Base-by-base conservation (phyloP, 768 basidiomycete genomes). In the Mycena galopus region DNA sequence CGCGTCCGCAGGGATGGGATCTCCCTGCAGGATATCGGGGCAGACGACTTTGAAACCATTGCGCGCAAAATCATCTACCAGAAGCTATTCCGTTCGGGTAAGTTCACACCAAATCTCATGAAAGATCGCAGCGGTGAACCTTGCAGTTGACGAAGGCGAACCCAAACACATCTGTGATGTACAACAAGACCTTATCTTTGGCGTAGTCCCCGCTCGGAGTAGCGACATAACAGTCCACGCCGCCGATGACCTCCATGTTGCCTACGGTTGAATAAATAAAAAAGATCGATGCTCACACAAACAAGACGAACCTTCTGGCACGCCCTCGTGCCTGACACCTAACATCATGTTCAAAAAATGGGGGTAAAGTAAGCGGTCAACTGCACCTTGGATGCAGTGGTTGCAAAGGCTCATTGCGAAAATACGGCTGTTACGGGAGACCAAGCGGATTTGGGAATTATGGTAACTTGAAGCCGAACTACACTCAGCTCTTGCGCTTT, bases 21-120 rank as follows among this genome's bases (percentile, higher is more conserved):
- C 86, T 23, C 81, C 81, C 67, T 80, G 72, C 53, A 87, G 76
- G 59, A 81, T 78, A 71, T 87, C 85, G 16, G 84, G 81, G 0
- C 77, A 61, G 72, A 83, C 66, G 53, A 69, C 68, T 50, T 65
- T 70, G 56, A 70, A 70, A 27, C 69, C 69, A 27, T 70, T 70
- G 23, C 55, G 39, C 44, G 69, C 69, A 51, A 58, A 70, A 16
- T 51, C 69, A 55, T 70, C 69, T 3, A 42, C 56, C 23, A 70
- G 17, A 19, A 70, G 69, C 69, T 70, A 33, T 30, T 25, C 8
- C 19, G 55, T 9, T 30, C 30, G 17, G 2, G 10, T 32, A 32
- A 8, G 42, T 32, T 29, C 6, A 9, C 19, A 21, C 17, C 1
- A 21, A 12, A 29, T 0, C 17, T 21, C 30, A 10, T 30, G 1